These are phyloP conservation scores for Helotiales sp. DNA, from an alignment of 2,329 filamentous ascomycete species.

Conservation along the genomic window DNA sequence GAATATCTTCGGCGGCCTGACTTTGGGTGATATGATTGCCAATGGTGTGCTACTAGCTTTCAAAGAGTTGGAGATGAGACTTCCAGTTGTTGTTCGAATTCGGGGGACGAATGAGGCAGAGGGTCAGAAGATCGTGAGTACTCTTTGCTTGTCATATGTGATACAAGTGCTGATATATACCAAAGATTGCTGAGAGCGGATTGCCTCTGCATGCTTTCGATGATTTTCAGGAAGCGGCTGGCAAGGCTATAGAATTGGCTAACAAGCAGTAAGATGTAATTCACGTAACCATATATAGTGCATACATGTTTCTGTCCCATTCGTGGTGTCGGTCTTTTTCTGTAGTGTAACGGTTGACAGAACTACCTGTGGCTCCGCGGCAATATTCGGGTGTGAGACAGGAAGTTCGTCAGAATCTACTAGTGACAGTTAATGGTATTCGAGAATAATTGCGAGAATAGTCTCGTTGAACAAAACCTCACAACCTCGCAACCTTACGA, in stretches of 20 bases:
- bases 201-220: slow-evolving; percentile 71
- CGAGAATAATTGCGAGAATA: too few relatives aligned
- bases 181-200: slow-evolving; percentile 63
- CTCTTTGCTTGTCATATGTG: background rate
- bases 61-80: slow-evolving; percentile 61
- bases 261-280: slow-evolving; percentile 22
- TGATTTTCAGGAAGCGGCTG: slow-evolving; percentile 71
- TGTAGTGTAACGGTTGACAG: too few relatives aligned
- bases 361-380: too few relatives aligned
- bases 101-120: slow-evolving; percentile 72
- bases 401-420: too few relatives aligned
- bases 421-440: too few relatives aligned
- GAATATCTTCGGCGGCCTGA: slow-evolving; percentile 65
- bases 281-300: background rate
- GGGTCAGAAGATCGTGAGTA: slow-evolving; percentile 62
- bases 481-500: too few relatives aligned
- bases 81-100: slow-evolving; percentile 76
- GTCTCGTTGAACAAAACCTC: too few relatives aligned
- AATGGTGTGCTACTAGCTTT: slow-evolving; percentile 73
- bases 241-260: slow-evolving; percentile 63
- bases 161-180: background rate
- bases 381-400: too few relatives aligned
- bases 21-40: slow-evolving; percentile 77
- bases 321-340: too few relatives aligned
- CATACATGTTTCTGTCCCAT: background rate